phyloP scores from a whole-genome alignment of 768 basidiomycete genomes.

The Gymnopilus junonius region DNA sequence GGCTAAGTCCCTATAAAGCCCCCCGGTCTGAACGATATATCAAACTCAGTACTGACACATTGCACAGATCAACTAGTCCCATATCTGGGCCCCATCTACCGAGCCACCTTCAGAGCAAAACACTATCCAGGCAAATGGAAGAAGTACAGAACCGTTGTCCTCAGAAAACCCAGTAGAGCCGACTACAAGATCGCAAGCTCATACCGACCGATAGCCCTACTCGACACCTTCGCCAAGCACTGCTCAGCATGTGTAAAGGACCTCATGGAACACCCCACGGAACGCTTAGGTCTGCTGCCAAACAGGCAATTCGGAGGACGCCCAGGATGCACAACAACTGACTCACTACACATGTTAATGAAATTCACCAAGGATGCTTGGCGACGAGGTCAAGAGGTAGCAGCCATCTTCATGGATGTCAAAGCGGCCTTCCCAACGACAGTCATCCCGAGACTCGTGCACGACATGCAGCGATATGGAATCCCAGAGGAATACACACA shows the following conservation, averaged over 20 bases:
- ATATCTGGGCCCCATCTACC: neutral
- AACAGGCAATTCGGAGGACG: conserved; percentile 41
- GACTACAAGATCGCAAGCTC: conserved; percentile 37
- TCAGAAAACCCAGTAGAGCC: conserved; percentile 39
- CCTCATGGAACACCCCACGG: conserved; percentile 25
- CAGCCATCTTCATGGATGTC: conserved; percentile 44
- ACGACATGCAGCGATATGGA: conserved; percentile 32
- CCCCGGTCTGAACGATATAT: neutral
- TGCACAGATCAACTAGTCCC: neutral
- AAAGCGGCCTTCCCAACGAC: conserved; percentile 48
- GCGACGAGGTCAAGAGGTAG: conserved; percentile 34
- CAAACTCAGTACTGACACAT: neutral
- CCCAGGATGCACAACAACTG: conserved; percentile 40
- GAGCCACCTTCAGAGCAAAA: neutral
- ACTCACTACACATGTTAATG: conserved; percentile 37
- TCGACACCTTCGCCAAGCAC: conserved; percentile 33
- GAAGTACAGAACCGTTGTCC: conserved; percentile 28
- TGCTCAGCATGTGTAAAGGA: conserved; percentile 18
- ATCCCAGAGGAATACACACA: conserved; percentile 28
- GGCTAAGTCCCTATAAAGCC: neutral
- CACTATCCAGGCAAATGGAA: conserved; percentile 18
- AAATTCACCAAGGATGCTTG: conserved; percentile 42
- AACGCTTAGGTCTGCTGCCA: conserved; percentile 36
- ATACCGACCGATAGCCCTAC: conserved; percentile 40
- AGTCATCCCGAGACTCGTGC: conserved; percentile 30